Evolutionary conservation across 2,329 filamentous ascomycete species (phyloP).

Genomic region (Colletotrichum tofieldiae): DNA sequence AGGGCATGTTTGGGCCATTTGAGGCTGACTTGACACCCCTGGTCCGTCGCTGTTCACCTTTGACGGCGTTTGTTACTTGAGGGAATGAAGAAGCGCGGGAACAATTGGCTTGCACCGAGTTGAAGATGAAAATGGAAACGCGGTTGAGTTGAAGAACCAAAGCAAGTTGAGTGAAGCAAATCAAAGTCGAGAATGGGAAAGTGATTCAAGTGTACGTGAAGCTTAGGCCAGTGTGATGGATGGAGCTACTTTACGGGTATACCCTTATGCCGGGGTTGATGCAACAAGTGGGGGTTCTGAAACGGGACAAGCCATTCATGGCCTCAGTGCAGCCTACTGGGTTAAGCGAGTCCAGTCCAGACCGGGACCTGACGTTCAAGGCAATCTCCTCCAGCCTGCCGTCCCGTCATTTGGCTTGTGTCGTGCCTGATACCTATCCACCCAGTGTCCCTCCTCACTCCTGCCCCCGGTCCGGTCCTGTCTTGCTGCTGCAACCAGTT

Average conservation of each 20-base stretch:
- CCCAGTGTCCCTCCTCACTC: not conserved
- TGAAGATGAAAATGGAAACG: not conserved
- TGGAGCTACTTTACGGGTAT: not conserved
- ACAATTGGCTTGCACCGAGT: not conserved
- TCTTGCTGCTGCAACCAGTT: conserved; percentile 29
- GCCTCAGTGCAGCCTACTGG: conserved; percentile 11
- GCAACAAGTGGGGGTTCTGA: conserved; percentile 5
- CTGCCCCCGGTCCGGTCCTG: conserved; percentile 11
- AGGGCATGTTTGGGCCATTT: conserved; percentile 2
- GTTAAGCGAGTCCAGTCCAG: conserved; percentile 39
- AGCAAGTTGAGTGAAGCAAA: not conserved
- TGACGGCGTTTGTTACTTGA: conserved; percentile 31
- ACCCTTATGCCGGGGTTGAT: conserved; percentile 11
- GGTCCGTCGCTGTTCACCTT: conserved; percentile 19
- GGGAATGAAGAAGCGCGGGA: not conserved
- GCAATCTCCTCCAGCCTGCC: conserved; percentile 27
- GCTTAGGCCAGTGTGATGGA: not conserved
- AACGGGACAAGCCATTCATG: not conserved
- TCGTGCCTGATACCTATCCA: not conserved
- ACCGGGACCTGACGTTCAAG: conserved; percentile 11
- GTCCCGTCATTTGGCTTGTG: not conserved
- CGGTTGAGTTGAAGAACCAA: not conserved
- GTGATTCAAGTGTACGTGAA: not conserved
- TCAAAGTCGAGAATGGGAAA: not conserved
- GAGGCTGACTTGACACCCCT: conserved; percentile 21